These are phyloP conservation scores for Ulmus americana DNA, from an alignment of 331 rosid genomes.

Conservation along the genomic window DNA sequence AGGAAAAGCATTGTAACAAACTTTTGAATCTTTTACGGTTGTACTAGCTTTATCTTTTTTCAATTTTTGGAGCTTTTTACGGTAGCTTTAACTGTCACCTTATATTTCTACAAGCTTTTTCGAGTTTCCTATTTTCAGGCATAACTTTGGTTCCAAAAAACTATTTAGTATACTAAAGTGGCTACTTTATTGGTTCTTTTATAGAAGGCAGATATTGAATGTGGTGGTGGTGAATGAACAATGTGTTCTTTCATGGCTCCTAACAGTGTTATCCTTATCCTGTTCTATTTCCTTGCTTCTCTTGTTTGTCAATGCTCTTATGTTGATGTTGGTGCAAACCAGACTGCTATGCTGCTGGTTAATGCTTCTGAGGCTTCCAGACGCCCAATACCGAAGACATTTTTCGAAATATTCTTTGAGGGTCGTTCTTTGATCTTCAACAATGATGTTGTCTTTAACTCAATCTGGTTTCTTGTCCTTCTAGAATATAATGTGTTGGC, in stretches of 20 bases:
- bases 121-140: neutral
- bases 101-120: neutral
- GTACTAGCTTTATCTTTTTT: neutral
- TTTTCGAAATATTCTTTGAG: conserved; percentile 83
- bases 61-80: neutral
- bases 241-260: conserved; percentile 48
- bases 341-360: conserved; percentile 34
- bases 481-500: neutral
- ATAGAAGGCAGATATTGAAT: conserved; percentile 31
- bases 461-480: neutral
- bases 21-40: too few species aligned
- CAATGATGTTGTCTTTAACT: conserved; percentile 7
- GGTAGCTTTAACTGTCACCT: neutral
- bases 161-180: neutral
- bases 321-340: conserved; percentile 30
- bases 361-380: conserved; percentile 56
- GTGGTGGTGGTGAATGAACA: conserved; percentile 30
- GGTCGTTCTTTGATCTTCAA: conserved; percentile 25
- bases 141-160: neutral
- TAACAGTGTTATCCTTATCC: conserved; percentile 32
- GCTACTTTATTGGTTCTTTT: neutral
- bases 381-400: conserved; percentile 48
- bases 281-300: conserved; percentile 37
- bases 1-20: too few species aligned
- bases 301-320: conserved; percentile 34